Evolutionary conservation across 2,329 filamentous ascomycete genomes (phyloP).

Genomic region (Leptographium wingfieldii): DNA sequence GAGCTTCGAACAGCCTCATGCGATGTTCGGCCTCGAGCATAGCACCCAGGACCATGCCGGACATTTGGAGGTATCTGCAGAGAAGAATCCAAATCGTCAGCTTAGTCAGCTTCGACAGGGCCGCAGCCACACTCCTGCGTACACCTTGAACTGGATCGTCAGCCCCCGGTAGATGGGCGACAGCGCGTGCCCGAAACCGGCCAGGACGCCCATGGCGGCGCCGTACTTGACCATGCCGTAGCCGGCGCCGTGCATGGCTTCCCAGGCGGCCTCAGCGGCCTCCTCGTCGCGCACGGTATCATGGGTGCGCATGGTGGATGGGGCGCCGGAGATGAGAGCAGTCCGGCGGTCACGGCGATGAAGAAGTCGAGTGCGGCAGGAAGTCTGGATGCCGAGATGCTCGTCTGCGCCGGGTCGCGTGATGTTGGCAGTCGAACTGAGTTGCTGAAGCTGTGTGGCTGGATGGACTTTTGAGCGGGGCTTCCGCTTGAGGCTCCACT

Average conservation of each 20-base stretch:
- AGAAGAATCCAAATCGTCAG: background rate
- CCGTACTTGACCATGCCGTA: constrained; percentile 63
- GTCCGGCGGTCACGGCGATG: background rate
- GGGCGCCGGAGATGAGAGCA: background rate
- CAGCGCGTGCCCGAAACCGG: constrained; percentile 46
- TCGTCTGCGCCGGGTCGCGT: background rate
- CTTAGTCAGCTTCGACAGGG: background rate
- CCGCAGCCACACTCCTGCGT: constrained; percentile 20
- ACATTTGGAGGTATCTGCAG: constrained; percentile 66
- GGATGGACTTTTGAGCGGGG: background rate
- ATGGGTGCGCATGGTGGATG: constrained; percentile 31
- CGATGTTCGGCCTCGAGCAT: constrained; percentile 64
- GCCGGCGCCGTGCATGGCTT: constrained; percentile 54
- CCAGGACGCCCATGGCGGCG: constrained; percentile 47
- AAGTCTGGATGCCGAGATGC: background rate
- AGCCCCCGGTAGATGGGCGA: constrained; percentile 61
- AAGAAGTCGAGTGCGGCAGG: background rate
- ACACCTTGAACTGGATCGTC: constrained; percentile 70
- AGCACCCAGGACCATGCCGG: constrained; percentile 67
- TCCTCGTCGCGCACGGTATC: constrained; percentile 52
- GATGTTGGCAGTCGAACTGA: background rate
- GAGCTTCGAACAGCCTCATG: constrained; percentile 54
- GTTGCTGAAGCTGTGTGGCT: background rate
- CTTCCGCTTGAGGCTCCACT: background rate
- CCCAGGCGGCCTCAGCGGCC: constrained; percentile 57